Conservation (phyloP, 139 green algal species). For the Tetratostichococcus sp. region DNA sequence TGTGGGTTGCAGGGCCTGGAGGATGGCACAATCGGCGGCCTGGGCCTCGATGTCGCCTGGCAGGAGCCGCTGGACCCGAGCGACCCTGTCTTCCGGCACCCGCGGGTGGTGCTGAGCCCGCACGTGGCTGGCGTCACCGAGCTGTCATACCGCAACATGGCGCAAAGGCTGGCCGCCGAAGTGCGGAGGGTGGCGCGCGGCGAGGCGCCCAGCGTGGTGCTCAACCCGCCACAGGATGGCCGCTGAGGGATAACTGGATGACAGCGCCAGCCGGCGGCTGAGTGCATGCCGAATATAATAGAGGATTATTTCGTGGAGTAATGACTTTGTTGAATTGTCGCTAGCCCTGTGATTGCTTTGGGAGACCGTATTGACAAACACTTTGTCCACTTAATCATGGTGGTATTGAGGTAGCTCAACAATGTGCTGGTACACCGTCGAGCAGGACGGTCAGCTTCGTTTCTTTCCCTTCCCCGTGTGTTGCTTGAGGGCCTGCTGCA, state of each 20-base stretch:
- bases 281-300: too few species aligned
- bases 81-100: slow-evolving; percentile 31
- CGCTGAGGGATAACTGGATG: too few species aligned
- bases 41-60: slow-evolving; percentile 61
- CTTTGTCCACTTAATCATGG: too few species aligned
- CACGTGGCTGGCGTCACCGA: slow-evolving; percentile 69
- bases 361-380: too few species aligned
- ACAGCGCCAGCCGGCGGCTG: too few species aligned
- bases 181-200: slow-evolving; percentile 14
- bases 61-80: slow-evolving; percentile 50
- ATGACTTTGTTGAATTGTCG: too few species aligned
- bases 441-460: background rate
- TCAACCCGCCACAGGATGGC: slow-evolving; percentile 8
- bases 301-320: too few species aligned
- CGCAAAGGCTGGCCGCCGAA: slow-evolving; percentile 34
- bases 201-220: slow-evolving; percentile 1
- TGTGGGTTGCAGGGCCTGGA: slow-evolving; percentile 35
- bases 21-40: slow-evolving; percentile 30
- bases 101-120: slow-evolving; percentile 48
- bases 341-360: too few species aligned
- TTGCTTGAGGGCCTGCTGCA: slow-evolving; percentile 18
- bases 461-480: slow-evolving; percentile 14
- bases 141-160: slow-evolving; percentile 57
- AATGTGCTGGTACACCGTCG: too few species aligned
- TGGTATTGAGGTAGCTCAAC: too few species aligned